Conservation (phyloP, 2,329 filamentous ascomycete genomes). For the Xylaria sp. region DNA sequence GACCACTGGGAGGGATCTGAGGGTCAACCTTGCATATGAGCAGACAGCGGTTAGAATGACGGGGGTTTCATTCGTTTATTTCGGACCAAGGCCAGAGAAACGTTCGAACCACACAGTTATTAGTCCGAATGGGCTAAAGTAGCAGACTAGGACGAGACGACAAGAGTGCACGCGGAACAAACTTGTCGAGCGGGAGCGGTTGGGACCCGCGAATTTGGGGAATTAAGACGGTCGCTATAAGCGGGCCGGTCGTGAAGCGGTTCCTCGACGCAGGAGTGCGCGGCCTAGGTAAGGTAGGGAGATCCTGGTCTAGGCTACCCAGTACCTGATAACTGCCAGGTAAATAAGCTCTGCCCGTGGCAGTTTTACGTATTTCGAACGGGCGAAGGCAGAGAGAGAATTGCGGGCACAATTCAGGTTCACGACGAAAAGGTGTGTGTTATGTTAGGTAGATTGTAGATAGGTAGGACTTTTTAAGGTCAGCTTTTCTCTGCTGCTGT, state of each 20-base stretch:
- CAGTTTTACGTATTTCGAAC: slow-evolving; percentile 8
- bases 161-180: slow-evolving; percentile 9
- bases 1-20: slow-evolving; percentile 40
- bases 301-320: background rate
- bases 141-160: slow-evolving; percentile 11
- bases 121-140: slow-evolving; percentile 27
- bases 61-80: slow-evolving; percentile 45
- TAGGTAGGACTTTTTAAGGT: slow-evolving; percentile 22
- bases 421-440: slow-evolving; percentile 3
- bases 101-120: slow-evolving; percentile 35
- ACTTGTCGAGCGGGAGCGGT: slow-evolving; percentile 23
- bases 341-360: slow-evolving; percentile 2
- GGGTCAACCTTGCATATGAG: slow-evolving; percentile 44
- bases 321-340: no score
- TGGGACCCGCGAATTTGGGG: slow-evolving; percentile 27
- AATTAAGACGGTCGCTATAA: slow-evolving; percentile 29
- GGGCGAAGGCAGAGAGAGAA: slow-evolving; percentile 11
- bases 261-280: slow-evolving; percentile 19
- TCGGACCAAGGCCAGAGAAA: slow-evolving; percentile 30
- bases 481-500: slow-evolving; percentile 20
- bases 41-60: slow-evolving; percentile 44
- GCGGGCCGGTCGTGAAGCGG: slow-evolving; percentile 27
- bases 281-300: background rate
- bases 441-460: no score
- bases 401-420: background rate